Conservation (phyloP, 768 basidiomycete genomes). For the Auricularia cornea region DNA sequence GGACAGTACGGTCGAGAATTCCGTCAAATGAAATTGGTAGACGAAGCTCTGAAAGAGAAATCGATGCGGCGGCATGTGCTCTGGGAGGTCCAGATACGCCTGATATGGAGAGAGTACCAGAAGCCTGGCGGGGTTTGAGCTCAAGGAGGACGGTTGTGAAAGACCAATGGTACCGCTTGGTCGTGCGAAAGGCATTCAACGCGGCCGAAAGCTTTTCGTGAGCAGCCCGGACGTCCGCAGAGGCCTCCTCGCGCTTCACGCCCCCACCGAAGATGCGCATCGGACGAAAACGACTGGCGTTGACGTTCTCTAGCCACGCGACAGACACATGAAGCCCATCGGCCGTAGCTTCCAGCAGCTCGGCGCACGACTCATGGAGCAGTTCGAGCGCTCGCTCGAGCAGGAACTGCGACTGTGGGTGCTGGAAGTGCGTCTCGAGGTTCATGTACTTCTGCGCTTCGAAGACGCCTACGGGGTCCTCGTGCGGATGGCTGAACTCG, state of each 20-base stretch:
- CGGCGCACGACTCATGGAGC: slow-evolving; percentile 44
- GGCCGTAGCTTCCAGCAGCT: slow-evolving; percentile 40
- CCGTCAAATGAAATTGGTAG: slow-evolving; percentile 50
- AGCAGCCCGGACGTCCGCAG: too few species aligned
- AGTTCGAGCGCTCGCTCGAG: slow-evolving; percentile 36
- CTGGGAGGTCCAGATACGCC: slow-evolving; percentile 30
- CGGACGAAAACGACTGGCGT: slow-evolving; percentile 8
- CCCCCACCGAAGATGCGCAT: too few species aligned
- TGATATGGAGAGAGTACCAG: slow-evolving; percentile 57
- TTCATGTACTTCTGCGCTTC: slow-evolving; percentile 65
- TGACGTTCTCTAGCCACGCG: slow-evolving; percentile 42
- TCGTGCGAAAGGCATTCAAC: too few species aligned
- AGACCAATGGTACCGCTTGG: too few species aligned
- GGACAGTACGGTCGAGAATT: slow-evolving; percentile 25
- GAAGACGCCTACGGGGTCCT: slow-evolving; percentile 62
- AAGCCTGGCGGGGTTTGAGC: neutral
- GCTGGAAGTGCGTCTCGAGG: slow-evolving; percentile 46
- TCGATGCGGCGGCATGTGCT: slow-evolving; percentile 45
- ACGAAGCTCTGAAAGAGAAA: slow-evolving; percentile 68
- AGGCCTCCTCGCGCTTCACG: too few species aligned
- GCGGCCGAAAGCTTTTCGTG: too few species aligned
- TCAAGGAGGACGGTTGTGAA: neutral
- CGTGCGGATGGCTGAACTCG: slow-evolving; percentile 17
- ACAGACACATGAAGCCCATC: slow-evolving; percentile 33
- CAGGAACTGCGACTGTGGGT: slow-evolving; percentile 38